Evolutionary conservation across 768 basidiomycete species (phyloP).

Genomic region (Strobilomyces confusus): DNA sequence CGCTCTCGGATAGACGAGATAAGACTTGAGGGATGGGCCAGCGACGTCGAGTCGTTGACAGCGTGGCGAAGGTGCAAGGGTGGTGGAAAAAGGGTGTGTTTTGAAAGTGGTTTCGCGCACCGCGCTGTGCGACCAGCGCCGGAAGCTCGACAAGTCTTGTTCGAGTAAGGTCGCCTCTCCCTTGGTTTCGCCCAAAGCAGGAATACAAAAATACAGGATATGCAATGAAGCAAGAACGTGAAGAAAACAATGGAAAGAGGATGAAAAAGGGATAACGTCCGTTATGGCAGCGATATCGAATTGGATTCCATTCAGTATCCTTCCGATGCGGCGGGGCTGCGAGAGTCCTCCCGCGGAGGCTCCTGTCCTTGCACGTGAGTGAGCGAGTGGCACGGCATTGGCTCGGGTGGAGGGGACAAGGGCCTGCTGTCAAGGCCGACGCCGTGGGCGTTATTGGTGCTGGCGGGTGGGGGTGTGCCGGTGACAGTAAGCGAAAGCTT

Average conservation of each 20-base stretch:
- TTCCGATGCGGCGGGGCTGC: conserved; percentile 31
- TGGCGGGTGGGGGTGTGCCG: conserved; percentile 53
- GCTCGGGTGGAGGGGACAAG: conserved; percentile 63
- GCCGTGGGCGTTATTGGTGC: conserved; percentile 37
- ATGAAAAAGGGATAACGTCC: conserved; percentile 34
- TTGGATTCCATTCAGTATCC: conserved; percentile 25
- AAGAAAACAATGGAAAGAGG: conserved; percentile 29
- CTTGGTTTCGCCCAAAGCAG: conserved; percentile 23
- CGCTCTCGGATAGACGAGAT: conserved; percentile 34
- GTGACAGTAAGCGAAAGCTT: conserved; percentile 69
- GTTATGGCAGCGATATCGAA: conserved; percentile 18
- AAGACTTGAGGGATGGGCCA: conserved; percentile 32
- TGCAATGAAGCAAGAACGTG: conserved; percentile 32
- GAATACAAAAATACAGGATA: conserved; percentile 33
- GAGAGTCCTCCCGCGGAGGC: conserved; percentile 61
- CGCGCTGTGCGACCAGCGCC: conserved; percentile 36
- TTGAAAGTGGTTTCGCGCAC: conserved; percentile 25
- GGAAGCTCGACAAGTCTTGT: conserved; percentile 24
- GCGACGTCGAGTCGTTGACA: conserved; percentile 37
- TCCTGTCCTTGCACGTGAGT: conserved; percentile 57
- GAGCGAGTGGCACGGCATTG: conserved; percentile 44
- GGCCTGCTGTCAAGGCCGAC: conserved; percentile 41
- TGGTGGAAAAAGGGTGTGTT: conserved; percentile 8
- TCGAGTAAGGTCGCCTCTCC: conserved; percentile 17
- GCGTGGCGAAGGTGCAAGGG: conserved; percentile 16